Percentiles rank a stretch among this genome's conserved stretches.
Evolutionary conservation across 345 rosid species (phyloP).

Genomic region (Gossypium arboreum): DNA sequence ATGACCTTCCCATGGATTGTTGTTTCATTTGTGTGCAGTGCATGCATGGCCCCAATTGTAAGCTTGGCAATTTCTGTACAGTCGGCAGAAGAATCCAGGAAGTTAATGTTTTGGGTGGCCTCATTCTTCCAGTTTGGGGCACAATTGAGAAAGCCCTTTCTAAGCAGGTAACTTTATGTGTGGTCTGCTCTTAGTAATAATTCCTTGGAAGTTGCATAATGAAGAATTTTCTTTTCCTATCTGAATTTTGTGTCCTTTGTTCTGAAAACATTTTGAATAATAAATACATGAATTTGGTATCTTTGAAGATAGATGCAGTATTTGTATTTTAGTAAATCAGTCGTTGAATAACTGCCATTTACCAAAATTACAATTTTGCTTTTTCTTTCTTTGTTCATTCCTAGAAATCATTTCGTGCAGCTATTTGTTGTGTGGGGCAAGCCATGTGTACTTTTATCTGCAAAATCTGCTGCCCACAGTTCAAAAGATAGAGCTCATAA

Average conservation of each 20-base stretch:
- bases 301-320: too few relatives aligned
- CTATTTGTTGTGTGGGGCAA: too few relatives aligned
- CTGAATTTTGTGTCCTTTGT: background rate
- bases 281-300: too few relatives aligned
- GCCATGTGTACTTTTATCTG: too few relatives aligned
- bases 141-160: constrained; percentile 92
- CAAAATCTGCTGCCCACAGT: background rate
- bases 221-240: background rate
- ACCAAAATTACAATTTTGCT: too few relatives aligned
- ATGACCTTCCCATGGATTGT: constrained; percentile 2
- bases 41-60: constrained; percentile 98
- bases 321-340: too few relatives aligned
- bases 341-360: too few relatives aligned
- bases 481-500: background rate
- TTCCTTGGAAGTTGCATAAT: background rate
- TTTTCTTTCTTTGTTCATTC: too few relatives aligned
- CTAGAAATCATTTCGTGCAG: too few relatives aligned
- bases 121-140: constrained; percentile 98
- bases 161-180: constrained; percentile 58
- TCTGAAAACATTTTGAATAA: too few relatives aligned
- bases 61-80: constrained; percentile 81
- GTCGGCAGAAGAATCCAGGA: constrained; percentile 95
- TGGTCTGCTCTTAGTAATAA: background rate
- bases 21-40: constrained; percentile 53
- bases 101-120: constrained; percentile 93